Conservation (phyloP, 371 early-diverging fungal genomes). For the Mortierella sp. region DNA sequence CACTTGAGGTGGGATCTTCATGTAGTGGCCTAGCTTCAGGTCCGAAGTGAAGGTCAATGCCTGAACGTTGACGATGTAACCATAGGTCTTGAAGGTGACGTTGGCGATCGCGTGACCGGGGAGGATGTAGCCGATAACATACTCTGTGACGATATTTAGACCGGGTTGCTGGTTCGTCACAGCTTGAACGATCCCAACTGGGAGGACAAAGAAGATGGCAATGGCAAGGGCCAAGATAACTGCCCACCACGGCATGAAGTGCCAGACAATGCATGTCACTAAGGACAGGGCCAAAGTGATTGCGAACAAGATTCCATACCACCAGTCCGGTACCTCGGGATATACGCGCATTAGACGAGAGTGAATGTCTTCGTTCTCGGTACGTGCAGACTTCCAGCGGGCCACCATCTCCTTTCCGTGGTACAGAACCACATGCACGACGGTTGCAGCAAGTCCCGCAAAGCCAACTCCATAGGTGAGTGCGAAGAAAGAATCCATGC, state of each 20-base stretch:
- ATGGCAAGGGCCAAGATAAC: constrained; percentile 60
- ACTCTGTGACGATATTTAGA: constrained; percentile 62
- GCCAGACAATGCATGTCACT: constrained; percentile 56
- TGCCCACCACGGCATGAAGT: constrained; percentile 60
- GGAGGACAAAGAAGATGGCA: constrained; percentile 63
- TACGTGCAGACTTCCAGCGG: constrained; percentile 66
- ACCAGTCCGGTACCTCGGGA: constrained; percentile 66
- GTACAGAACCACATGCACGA: constrained; percentile 69
- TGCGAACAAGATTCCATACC: constrained; percentile 58
- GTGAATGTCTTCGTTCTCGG: constrained; percentile 60
- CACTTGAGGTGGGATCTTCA: constrained; percentile 71
- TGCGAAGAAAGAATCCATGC: constrained; percentile 62
- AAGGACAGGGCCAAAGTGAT: constrained; percentile 52
- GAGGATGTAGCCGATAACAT: constrained; percentile 60
- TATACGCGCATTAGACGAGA: constrained; percentile 74
- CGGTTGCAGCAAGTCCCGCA: constrained; percentile 58
- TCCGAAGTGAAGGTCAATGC: constrained; percentile 67
- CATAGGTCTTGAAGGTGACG: constrained; percentile 60
- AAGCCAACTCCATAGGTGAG: constrained; percentile 54
- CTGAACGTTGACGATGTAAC: constrained; percentile 63
- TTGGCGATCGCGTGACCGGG: constrained; percentile 67
- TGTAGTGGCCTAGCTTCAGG: constrained; percentile 74
- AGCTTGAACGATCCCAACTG: constrained; percentile 67
- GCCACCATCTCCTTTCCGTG: constrained; percentile 68
- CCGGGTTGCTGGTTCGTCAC: constrained; percentile 57